phyloP scores from a whole-genome alignment of 148 eudicot species.

The Rhododendron molle region DNA sequence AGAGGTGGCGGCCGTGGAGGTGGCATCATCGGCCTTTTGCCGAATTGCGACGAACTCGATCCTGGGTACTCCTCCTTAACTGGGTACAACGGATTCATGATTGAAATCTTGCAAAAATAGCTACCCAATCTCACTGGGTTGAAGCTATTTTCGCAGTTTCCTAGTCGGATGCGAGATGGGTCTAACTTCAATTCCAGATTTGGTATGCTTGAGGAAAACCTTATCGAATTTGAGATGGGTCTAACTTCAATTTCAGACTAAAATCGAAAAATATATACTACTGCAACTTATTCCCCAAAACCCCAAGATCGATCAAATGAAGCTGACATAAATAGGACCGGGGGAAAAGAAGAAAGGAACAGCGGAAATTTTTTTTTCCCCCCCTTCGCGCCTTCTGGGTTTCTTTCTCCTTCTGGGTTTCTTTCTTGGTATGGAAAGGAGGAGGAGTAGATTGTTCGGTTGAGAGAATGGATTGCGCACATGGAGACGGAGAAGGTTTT shows the following conservation, averaged over 20 bases:
- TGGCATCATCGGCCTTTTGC: conserved; percentile 20
- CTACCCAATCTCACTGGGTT: background rate
- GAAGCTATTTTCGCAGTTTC: background rate
- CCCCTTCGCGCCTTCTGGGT: background rate
- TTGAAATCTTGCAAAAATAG: conserved; percentile 5
- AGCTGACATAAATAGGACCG: background rate
- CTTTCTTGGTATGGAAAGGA: background rate
- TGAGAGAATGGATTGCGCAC: background rate
- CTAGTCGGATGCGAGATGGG: background rate
- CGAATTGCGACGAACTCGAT: conserved; percentile 25
- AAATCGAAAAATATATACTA: background rate
- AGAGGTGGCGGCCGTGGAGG: conserved; percentile 27
- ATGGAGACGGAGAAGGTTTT: background rate
- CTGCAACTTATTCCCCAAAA: background rate
- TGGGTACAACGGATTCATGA: conserved; percentile 44
- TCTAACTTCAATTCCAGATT: background rate
- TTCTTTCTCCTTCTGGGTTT: background rate
- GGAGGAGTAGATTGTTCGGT: conserved; percentile 18
- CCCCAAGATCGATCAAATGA: background rate
- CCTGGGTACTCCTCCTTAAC: conserved; percentile 65
- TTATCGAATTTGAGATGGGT: background rate
- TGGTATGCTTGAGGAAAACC: background rate
- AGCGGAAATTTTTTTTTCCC: background rate
- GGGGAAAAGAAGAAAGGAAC: background rate
- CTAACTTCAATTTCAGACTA: background rate